These are phyloP conservation scores for Iris pallida DNA, from an alignment of 116 monocot genomes.

Conservation along the genomic window DNA sequence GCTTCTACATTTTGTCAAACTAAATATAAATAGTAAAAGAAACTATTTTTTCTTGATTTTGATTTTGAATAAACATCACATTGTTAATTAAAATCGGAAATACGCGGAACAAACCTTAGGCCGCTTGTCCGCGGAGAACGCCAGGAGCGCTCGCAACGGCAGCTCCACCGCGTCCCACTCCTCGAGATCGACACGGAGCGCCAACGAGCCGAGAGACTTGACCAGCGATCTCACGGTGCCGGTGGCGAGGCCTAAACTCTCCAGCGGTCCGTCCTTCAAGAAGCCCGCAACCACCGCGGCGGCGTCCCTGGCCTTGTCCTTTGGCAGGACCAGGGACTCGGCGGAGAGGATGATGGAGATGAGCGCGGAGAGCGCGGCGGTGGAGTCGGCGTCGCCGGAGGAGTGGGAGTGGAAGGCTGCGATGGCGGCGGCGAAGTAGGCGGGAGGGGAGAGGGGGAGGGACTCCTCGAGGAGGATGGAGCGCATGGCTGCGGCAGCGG, in stretches of 20 bases:
- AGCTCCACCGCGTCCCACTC: constrained; percentile 60
- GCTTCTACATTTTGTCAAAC: too few species aligned
- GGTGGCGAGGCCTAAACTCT: constrained; percentile 13
- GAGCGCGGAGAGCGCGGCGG: constrained; percentile 59
- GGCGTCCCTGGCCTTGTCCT: constrained; percentile 49
- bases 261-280: constrained; percentile 6
- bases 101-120: constrained; percentile 57
- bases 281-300: constrained; percentile 31
- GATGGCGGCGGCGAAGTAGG: constrained; percentile 77
- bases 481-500: constrained; percentile 78
- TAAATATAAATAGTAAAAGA: too few species aligned
- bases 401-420: constrained; percentile 30
- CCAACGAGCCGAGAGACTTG: constrained; percentile 54
- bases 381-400: constrained; percentile 35
- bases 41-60: too few species aligned
- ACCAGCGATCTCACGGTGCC: constrained; percentile 68
- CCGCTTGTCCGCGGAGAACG: constrained; percentile 54
- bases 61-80: too few species aligned
- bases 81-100: too few species aligned
- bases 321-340: constrained; percentile 23
- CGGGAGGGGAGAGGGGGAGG: constrained; percentile 58
- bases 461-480: constrained; percentile 71
- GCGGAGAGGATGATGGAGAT: constrained; percentile 63
- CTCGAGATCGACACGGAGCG: constrained; percentile 51
- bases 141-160: constrained; percentile 52